These are phyloP conservation scores for Penicillium oxalicum DNA, from an alignment of 2,329 filamentous ascomycete species.

Conservation along the genomic window DNA sequence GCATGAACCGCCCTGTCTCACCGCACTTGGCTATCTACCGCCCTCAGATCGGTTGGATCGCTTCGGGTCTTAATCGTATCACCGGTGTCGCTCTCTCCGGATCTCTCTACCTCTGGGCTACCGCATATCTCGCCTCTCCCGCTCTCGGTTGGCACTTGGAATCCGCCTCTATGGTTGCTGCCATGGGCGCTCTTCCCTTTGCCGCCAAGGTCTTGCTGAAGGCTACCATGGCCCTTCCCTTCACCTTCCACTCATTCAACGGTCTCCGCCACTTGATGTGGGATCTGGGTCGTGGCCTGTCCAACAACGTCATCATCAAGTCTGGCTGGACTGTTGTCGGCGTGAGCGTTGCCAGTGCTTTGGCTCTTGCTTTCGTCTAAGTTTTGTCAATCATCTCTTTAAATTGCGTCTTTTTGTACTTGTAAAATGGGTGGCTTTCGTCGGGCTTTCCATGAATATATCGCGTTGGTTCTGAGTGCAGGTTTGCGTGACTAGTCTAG, in stretches of 20 bases:
- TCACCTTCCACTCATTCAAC: constrained; percentile 63
- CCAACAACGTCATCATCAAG: constrained; percentile 58
- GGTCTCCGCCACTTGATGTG: constrained; percentile 66
- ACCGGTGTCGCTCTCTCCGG: constrained; percentile 70
- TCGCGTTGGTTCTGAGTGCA: constrained; percentile 1
- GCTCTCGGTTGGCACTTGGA: constrained; percentile 66
- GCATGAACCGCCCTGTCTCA: constrained; percentile 70
- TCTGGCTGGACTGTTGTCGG: constrained; percentile 61
- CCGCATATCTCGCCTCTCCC: constrained; percentile 75
- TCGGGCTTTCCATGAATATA: constrained; percentile 16
- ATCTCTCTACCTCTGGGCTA: constrained; percentile 70
- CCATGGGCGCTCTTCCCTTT: constrained; percentile 57
- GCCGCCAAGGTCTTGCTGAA: constrained; percentile 56
- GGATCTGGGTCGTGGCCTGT: constrained; percentile 59
- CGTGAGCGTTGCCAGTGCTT: constrained; percentile 47
- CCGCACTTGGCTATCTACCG: constrained; percentile 85
- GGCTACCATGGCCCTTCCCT: constrained; percentile 54
- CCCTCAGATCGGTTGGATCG: constrained; percentile 78
- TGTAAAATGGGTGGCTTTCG: constrained; percentile 27
- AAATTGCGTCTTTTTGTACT: constrained; percentile 24
- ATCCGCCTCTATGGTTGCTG: constrained; percentile 56
- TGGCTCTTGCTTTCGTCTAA: constrained; percentile 44
- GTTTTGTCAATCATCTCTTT: constrained; percentile 28
- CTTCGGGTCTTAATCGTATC: constrained; percentile 71
- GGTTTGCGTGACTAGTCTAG: no score